These are phyloP conservation scores for Fusarium sp. DNA, from an alignment of 2,329 filamentous ascomycete genomes.

Conservation along the genomic window DNA sequence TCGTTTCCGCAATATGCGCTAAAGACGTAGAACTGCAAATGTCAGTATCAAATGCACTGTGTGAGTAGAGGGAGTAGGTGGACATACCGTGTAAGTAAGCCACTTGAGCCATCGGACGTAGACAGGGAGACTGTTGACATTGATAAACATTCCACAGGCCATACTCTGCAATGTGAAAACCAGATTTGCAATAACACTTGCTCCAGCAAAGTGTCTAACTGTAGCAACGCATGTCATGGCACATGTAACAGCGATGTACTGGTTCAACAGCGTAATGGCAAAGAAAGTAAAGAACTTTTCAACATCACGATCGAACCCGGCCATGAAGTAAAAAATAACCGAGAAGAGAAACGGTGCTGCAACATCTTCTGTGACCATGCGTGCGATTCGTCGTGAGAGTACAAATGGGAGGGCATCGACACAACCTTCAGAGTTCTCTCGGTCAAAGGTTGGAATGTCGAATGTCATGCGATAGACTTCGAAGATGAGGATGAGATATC, in stretches of 20 bases:
- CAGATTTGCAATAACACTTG: constrained; percentile 78
- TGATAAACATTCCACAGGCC: constrained; percentile 82
- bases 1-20: constrained; percentile 79
- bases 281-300: constrained; percentile 80
- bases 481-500: constrained; percentile 81
- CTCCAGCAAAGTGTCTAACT: constrained; percentile 75
- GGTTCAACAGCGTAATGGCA: constrained; percentile 73
- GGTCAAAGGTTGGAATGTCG: constrained; percentile 81
- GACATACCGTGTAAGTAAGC: constrained; percentile 67
- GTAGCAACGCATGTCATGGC: constrained; percentile 76
- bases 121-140: constrained; percentile 77
- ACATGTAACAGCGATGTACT: constrained; percentile 80
- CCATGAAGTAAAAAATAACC: constrained; percentile 82
- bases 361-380: constrained; percentile 77
- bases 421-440: constrained; percentile 79
- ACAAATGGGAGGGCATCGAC: constrained; percentile 77
- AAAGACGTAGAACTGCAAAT: constrained; percentile 73
- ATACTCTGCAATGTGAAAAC: constrained; percentile 79
- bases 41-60: constrained; percentile 28
- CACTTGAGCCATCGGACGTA: constrained; percentile 85
- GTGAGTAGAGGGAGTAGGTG: constrained; percentile 16
- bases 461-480: constrained; percentile 81
- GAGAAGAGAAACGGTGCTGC: constrained; percentile 79
- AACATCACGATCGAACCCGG: constrained; percentile 74
- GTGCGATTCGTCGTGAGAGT: constrained; percentile 75